phyloP scores from a whole-genome alignment of 345 rosid genomes.

The Dipteronia sinensis region DNA sequence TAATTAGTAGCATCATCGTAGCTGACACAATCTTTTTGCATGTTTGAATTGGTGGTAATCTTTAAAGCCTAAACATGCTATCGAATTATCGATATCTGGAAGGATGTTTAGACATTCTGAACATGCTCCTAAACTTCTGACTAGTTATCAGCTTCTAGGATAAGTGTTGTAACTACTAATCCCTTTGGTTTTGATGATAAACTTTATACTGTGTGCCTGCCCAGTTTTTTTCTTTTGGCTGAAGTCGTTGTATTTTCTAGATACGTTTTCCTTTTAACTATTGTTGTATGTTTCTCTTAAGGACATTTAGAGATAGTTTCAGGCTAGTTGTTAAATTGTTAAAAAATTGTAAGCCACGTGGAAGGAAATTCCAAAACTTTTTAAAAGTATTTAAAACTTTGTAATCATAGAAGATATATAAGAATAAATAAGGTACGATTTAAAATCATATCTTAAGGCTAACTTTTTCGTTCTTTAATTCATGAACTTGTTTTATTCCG shows the following conservation, averaged over 20 bases:
- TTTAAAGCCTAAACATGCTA: conserved; percentile 13
- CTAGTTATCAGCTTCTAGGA: conserved; percentile 10
- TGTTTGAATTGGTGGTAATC: conserved; percentile 11
- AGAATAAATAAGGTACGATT: too few relatives aligned
- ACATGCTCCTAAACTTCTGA: conserved; percentile 11
- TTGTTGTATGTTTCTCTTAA: not conserved
- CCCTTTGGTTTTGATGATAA: conserved; percentile 1
- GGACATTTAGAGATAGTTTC: too few relatives aligned
- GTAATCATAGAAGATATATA: too few relatives aligned
- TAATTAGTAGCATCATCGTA: not conserved
- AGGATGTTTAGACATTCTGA: not conserved
- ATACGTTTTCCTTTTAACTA: not conserved
- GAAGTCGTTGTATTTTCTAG: not conserved
- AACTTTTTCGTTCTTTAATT: too few relatives aligned
- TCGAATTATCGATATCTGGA: not conserved
- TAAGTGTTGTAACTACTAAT: conserved; percentile 7
- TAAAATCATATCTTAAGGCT: too few relatives aligned
- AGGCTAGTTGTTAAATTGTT: too few relatives aligned
- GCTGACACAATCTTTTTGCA: not conserved
- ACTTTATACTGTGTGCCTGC: not conserved
- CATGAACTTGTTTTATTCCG: too few relatives aligned
- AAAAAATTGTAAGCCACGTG: too few relatives aligned
- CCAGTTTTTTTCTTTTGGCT: not conserved
- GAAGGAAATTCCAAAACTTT: too few relatives aligned
- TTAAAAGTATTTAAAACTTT: too few relatives aligned